phyloP scores from a whole-genome alignment of 2,329 filamentous ascomycete genomes.

The Fusarium succisae region DNA sequence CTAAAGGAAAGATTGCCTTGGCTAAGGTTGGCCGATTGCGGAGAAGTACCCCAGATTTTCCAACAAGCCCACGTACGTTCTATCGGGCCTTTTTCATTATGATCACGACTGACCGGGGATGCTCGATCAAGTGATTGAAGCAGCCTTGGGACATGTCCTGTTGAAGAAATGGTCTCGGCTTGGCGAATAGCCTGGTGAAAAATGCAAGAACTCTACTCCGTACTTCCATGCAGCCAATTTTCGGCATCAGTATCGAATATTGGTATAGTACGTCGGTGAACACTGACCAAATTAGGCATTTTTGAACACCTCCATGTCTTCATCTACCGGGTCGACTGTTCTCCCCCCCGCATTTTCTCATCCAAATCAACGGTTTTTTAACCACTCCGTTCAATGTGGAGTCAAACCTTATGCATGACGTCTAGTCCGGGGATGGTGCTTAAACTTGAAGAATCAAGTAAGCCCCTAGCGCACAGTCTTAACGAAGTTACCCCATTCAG shows the following conservation, averaged over 20 bases:
- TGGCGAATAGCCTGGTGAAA: rapidly evolving
- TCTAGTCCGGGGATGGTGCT: neutral
- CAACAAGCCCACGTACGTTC: neutral
- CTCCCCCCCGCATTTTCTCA: neutral
- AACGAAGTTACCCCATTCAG: neutral
- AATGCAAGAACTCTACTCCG: rapidly evolving
- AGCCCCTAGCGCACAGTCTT: neutral
- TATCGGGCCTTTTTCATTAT: neutral
- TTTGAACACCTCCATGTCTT: neutral
- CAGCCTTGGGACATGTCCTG: rapidly evolving
- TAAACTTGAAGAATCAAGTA: neutral
- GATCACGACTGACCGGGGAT: neutral
- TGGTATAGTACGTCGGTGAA: neutral
- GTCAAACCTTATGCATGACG: neutral
- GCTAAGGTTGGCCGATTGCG: neutral
- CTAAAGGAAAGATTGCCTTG: too few relatives aligned
- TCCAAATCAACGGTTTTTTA: neutral
- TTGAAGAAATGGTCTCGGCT: neutral
- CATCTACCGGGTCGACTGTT: neutral
- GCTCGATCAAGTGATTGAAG: rapidly evolving
- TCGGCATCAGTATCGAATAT: neutral
- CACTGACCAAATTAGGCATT: neutral
- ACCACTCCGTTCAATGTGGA: neutral
- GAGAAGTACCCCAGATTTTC: neutral
- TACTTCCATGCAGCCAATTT: neutral